Conservation (phyloP, 495 filamentous ascomycete species). For the Trichocladium uniseriatum region DNA sequence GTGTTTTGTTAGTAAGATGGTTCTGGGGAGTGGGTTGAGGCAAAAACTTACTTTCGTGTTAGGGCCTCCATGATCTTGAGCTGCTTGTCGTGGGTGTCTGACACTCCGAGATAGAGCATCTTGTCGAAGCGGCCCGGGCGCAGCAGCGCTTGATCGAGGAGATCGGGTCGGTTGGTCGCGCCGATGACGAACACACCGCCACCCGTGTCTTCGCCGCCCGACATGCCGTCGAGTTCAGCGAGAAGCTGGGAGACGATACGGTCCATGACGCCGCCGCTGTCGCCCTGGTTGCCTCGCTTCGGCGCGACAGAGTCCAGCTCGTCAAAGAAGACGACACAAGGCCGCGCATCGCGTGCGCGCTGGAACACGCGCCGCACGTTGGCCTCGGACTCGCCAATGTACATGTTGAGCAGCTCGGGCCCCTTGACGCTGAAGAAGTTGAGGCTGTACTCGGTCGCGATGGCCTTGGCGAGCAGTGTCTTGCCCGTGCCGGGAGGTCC, state of each 20-base stretch:
- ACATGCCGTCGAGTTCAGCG: conserved; percentile 96
- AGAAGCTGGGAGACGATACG: conserved; percentile 93
- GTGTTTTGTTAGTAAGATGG: neutral
- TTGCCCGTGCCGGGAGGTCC: conserved; percentile 96
- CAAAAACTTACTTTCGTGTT: conserved; percentile 67
- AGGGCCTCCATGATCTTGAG: conserved; percentile 87
- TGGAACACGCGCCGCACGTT: conserved; percentile 96
- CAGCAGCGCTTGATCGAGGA: conserved; percentile 84
- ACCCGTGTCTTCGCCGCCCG: conserved; percentile 69
- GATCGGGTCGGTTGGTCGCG: conserved; percentile 88
- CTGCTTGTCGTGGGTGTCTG: conserved; percentile 95
- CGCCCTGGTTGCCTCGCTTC: conserved; percentile 94
- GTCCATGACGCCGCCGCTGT: conserved; percentile 98
- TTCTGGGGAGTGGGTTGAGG: neutral
- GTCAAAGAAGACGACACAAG: conserved; percentile 98
- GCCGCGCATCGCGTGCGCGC: conserved; percentile 84
- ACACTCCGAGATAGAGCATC: conserved; percentile 95
- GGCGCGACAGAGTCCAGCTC: conserved; percentile 95
- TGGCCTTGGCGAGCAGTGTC: conserved; percentile 92
- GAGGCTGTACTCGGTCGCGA: conserved; percentile 94
- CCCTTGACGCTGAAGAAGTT: conserved; percentile 99
- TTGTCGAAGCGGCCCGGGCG: conserved; percentile 94
- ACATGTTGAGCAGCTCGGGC: conserved; percentile 96
- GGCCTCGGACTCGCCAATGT: conserved; percentile 97
- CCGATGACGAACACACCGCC: conserved; percentile 97